Conservation (phyloP, 148 eudicot genomes). For the Bassia scoparia region DNA sequence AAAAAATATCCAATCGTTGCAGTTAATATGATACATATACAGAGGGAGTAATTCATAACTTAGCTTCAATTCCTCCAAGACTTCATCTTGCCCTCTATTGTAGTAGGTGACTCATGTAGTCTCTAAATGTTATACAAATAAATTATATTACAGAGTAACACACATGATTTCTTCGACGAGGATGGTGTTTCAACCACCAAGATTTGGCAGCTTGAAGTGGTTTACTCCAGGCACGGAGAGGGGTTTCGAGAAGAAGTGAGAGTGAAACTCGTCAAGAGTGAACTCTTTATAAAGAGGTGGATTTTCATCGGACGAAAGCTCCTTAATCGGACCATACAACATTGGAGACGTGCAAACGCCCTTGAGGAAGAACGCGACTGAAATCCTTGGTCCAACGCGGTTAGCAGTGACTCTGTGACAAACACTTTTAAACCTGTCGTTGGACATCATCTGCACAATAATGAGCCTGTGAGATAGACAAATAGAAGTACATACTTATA, state of each 20-base stretch:
- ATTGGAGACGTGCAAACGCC: constrained; percentile 6
- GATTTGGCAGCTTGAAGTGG: constrained; percentile 9
- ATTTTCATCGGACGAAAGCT: constrained; percentile 38
- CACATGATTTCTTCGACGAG: too few relatives aligned
- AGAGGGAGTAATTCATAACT: too few relatives aligned
- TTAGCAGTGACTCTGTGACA: constrained; percentile 36
- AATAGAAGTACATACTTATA: too few relatives aligned
- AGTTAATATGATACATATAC: too few relatives aligned
- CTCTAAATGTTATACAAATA: too few relatives aligned
- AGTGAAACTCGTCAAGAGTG: constrained; percentile 18
- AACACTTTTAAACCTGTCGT: constrained; percentile 35
- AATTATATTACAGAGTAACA: too few relatives aligned
- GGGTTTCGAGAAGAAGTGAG: constrained; percentile 3
- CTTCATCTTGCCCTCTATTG: too few relatives aligned
- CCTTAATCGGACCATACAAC: constrained; percentile 42
- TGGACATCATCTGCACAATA: constrained; percentile 29
- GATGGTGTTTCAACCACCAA: too few relatives aligned
- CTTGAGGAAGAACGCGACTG: constrained; percentile 31
- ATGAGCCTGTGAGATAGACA: too few relatives aligned
- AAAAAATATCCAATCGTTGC: too few relatives aligned
- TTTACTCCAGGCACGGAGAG: constrained; percentile 21
- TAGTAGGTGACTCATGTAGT: too few relatives aligned
- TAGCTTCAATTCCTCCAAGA: too few relatives aligned
- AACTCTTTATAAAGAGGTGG: constrained; percentile 31
- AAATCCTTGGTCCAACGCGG: constrained; percentile 38